Conservation (phyloP, 1,139 yeast genomes). For the Zygoascus hellenicus region DNA sequence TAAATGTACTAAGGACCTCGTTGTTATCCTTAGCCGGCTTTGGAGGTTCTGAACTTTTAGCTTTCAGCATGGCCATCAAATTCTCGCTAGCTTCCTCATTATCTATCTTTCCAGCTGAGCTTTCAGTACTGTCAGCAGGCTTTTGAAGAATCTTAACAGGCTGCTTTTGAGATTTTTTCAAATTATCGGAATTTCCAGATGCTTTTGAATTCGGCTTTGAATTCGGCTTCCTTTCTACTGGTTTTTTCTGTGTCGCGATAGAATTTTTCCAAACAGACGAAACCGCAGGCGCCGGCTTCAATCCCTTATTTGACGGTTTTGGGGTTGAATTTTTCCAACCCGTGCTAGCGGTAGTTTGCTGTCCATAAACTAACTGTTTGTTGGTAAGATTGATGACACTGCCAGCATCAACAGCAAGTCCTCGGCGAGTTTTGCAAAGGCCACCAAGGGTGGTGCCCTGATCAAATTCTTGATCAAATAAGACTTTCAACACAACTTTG, state of each 20-base stretch:
- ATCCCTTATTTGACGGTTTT: not conserved
- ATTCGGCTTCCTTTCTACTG: not conserved
- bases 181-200: not conserved
- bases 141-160: not conserved
- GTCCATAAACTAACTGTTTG: slow-evolving; percentile 58
- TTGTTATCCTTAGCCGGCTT: slow-evolving; percentile 23
- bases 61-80: slow-evolving; percentile 39
- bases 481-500: slow-evolving; percentile 53
- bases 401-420: slow-evolving; percentile 75
- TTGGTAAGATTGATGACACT: slow-evolving; percentile 71
- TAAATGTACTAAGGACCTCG: slow-evolving; percentile 31
- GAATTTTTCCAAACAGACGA: slow-evolving; percentile 11
- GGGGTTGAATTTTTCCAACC: not conserved
- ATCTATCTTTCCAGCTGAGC: slow-evolving; percentile 6
- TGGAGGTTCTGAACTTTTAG: slow-evolving; percentile 14
- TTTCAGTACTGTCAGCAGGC: not conserved
- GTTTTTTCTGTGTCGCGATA: not conserved
- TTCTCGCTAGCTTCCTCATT: slow-evolving; percentile 33
- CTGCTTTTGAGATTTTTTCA: not conserved
- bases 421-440: slow-evolving; percentile 70
- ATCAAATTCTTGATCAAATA: slow-evolving; percentile 77
- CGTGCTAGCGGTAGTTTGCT: not conserved
- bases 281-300: not conserved
- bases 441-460: slow-evolving; percentile 83
- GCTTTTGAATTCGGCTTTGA: not conserved